Evolutionary conservation across 352 stramenopile species (phyloP), one percentile per base, ranked within the genome.

Genomic region (Globisporangium nodosum): DNA sequence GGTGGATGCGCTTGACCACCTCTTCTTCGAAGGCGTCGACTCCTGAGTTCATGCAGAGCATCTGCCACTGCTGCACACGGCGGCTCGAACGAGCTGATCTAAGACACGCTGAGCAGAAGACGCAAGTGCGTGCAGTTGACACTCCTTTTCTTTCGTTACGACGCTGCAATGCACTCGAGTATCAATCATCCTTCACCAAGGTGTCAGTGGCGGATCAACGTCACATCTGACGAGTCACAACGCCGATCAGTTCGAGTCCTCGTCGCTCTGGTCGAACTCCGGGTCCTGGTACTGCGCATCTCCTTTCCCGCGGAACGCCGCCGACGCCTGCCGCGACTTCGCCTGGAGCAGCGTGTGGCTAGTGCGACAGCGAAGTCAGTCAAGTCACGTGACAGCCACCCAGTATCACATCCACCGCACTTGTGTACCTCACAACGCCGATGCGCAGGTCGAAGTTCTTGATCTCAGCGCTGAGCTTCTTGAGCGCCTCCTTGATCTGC

Each of bases 381-480:
- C 8, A 27, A 20, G 15, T 6, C 21, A 30, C 5, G 43, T 16
- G 33, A 61, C 31, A 40, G 18, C 16, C 18, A 45, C 3, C 13
- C 40, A 46, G 40, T n/a, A 21, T 8, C 21, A 11, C 16, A 20
- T 12, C 5, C 8, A 8, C 43, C 8, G 43, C 4, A 6, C 24
- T 27, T 27, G 2, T 24, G 40, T 46, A 78, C 70, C 73, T 82
- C 16, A 92, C 85, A 24, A 94, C 78, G 21, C 85, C 82, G 51
- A 94, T 88, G 15, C 82, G 80, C 58, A 94, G 58, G 43, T 94
- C 84, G 61, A 94, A 92, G 63, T 73, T 80, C 63, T 91, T 90
- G 65, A 90, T 92, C 62, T 94, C 82, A 30, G 61, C 51, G 24
- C 69, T 75, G 24, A 94, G 80, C 18, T 71, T 81, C 69, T 90